Evolutionary conservation across 139 green algal species (phyloP), one percentile per base, ranked within the genome.

Genomic region (Asterochloris erici): DNA sequence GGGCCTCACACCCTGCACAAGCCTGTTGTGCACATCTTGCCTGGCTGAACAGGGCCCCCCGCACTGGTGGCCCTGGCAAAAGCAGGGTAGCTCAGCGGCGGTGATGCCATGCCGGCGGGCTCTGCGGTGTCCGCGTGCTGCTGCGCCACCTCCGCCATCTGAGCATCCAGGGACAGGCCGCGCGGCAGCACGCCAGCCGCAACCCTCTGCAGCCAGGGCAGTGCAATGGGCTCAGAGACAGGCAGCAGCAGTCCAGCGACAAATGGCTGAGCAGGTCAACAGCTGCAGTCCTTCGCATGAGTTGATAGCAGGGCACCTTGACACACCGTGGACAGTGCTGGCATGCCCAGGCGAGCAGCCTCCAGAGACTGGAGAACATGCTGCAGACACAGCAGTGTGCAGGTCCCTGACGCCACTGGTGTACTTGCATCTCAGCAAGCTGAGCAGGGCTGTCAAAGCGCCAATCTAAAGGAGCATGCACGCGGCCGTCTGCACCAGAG

Each of bases 61-160:
- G 63, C 10, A 21, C 23, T 23, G 13, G 61, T 17, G 14, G 26
- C 63, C 15, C 28, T 63, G 74, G 78, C 78, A 82, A 82, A 82
- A 17, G 78, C 68, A 63, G 78, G 78, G 28, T 82, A 82, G 14
- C 63, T 63, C 78, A 82, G 27, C 12, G 78, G 78, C n/a, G 78
- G 63, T 29, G 78, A 82, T 21, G 78, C 78, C 16, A 82, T 28
- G 61, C 63, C 63, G n/a, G 78, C 13, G 63, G 63, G 15, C 12
- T 19, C 63, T 29, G 61, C 26, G 26, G 63, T 6, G 78, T 73
- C 38, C 61, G 62, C 16, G 14, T 29, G 28, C 63, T 74, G 78
- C 63, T 73, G 63, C 61, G 63, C 9, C 27, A 29, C 14, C 61
- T 74, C 61, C 66, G 66, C 19, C 66, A 73, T 73, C 78, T 13